Base-by-base conservation (phyloP, 768 basidiomycete genomes). In the Guyanaporus albipodus region DNA sequence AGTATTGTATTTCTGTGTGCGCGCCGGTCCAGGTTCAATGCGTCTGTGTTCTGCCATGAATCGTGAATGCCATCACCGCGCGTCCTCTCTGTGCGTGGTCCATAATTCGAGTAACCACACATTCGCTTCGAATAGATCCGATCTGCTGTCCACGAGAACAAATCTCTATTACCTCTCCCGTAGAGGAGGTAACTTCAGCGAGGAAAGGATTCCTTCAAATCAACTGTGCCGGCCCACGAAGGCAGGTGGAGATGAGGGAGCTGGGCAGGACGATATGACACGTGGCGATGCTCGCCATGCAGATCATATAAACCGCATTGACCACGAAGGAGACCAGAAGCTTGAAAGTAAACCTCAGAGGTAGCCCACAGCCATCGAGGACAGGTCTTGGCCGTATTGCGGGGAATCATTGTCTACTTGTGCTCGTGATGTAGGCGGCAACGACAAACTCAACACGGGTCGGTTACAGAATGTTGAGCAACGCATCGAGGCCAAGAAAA, bases 131-230 rank as follows among this genome's bases (percentile, higher is more conserved):
- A 54, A 65, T 56, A 52, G 62, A 63, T 47, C 60, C 55, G 48
- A 55, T 53, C 48, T 50, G 46, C 60, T 64, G 69, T 61, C 64
- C 68, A 72, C 72, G 77, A 80, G 79, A 75, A 71, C 75, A 62
- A 77, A 73, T 75, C 78, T 78, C 77, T 79, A 59, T 75, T 76
- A 66, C 55, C 66, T 61, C 57, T 69, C 75, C 75, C 73, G 57
- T 31, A 57, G 71, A 64, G 71, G 55, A 54, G 60, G 50, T 67
- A 75, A 76, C 63, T 71, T 67, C 69, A 67, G 56, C 54, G 27
- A 53, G 50, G 44, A 51, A 50, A 41, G 42, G 54, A 42, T 54
- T 32, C 36, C 49, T 41, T 50, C 53, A 42, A 51, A 48, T 53
- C 22, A 4, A 24, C 4, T 35, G 44, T 49, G 44, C 47, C 34